Evolutionary conservation across 768 basidiomycete genomes (phyloP).

Genomic region (Phlebiopsis flavidoalba): DNA sequence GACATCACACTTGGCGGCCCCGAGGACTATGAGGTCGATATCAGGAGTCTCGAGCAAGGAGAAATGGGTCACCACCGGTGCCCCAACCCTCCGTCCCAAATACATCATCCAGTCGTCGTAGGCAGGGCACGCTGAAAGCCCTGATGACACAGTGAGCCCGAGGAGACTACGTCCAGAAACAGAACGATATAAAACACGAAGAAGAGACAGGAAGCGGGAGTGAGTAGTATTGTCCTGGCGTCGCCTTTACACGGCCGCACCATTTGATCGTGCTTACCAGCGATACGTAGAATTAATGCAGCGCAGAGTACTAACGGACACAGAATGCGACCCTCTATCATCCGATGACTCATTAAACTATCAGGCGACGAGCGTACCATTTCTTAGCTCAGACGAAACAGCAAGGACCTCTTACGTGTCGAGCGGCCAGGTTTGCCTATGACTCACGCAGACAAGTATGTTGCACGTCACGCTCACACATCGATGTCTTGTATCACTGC

Average conservation of each 20-base stretch:
- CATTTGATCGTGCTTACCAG: too few species aligned
- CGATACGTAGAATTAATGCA: conserved; percentile 42
- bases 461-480: conserved; percentile 23
- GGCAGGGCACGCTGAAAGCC: too few species aligned
- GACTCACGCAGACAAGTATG: conserved; percentile 66
- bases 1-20: conserved; percentile 69
- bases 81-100: conserved; percentile 50
- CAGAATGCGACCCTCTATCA: conserved; percentile 89
- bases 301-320: conserved; percentile 87
- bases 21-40: conserved; percentile 69
- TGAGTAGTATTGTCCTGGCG: conserved; percentile 15
- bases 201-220: conserved; percentile 28
- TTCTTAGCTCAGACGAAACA: conserved; percentile 90
- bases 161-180: too few species aligned
- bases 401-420: conserved; percentile 91
- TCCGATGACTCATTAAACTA: conserved; percentile 96
- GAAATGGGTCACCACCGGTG: conserved; percentile 64
- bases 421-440: conserved; percentile 82
- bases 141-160: conserved; percentile 43
- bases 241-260: not conserved
- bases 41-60: conserved; percentile 51
- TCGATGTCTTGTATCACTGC: not conserved
- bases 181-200: conserved; percentile 31
- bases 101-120: conserved; percentile 29
- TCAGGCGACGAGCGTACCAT: conserved; percentile 85